Conservation (phyloP, 2,329 filamentous ascomycete genomes). For the Diplodia sapinea region DNA sequence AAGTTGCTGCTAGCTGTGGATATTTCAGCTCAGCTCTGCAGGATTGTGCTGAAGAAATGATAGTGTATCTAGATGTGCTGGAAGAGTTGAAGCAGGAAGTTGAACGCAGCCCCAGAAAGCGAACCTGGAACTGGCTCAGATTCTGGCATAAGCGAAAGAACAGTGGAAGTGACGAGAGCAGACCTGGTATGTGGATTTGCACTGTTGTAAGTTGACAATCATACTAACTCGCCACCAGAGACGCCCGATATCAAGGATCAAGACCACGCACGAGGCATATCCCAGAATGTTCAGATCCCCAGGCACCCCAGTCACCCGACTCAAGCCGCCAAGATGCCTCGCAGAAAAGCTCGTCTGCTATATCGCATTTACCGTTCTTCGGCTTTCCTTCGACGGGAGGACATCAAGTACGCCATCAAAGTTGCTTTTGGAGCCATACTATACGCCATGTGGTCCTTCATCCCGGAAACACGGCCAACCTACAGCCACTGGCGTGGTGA, state of each 20-base stretch:
- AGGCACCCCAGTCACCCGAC: conserved; percentile 30
- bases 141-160: conserved; percentile 66
- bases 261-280: conserved; percentile 39
- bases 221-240: conserved; percentile 36
- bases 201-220: background rate
- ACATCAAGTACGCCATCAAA: conserved; percentile 83
- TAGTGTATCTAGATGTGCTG: conserved; percentile 79
- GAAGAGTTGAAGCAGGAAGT: conserved; percentile 78
- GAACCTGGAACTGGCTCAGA: conserved; percentile 83
- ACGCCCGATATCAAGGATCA: conserved; percentile 39
- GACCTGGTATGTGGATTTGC: conserved; percentile 35
- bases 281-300: conserved; percentile 46
- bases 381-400: conserved; percentile 65
- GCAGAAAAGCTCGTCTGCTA: conserved; percentile 41
- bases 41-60: conserved; percentile 89
- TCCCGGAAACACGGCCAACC: conserved; percentile 75
- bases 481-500: conserved; percentile 92
- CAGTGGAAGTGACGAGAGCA: conserved; percentile 32
- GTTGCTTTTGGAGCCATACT: conserved; percentile 88
- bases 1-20: conserved; percentile 95
- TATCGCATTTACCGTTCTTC: conserved; percentile 59
- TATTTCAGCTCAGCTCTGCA: conserved; percentile 94
- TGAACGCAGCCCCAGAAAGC: conserved; percentile 66
- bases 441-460: conserved; percentile 88
- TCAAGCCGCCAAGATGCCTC: conserved; percentile 17